Evolutionary conservation across 2,329 filamentous ascomycete genomes (phyloP).

Genomic region (Botryotinia globosa): DNA sequence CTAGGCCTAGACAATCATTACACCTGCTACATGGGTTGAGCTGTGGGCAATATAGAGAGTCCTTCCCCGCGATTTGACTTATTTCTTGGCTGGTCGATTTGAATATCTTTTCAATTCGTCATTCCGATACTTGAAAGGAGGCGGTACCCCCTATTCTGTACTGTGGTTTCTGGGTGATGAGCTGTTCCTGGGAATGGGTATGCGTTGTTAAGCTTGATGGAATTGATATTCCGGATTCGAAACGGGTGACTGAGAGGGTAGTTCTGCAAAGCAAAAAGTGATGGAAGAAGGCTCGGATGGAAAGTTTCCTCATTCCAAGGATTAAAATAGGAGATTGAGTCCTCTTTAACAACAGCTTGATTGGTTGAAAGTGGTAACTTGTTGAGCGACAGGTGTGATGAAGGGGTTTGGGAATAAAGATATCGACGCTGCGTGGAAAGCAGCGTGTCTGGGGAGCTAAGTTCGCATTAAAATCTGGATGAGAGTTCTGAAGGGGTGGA

Average conservation of each 20-base stretch:
- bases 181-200: constrained; percentile 43
- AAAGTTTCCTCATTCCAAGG: constrained; percentile 51
- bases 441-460: not conserved
- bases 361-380: constrained; percentile 46
- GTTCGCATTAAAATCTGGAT: not conserved
- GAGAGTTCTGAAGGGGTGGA: not conserved
- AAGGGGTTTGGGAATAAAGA: not conserved
- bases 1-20: constrained; percentile 62
- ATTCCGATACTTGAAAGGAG: constrained; percentile 52
- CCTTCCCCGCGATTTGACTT: constrained; percentile 48
- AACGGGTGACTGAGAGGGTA: constrained; percentile 46
- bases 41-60: constrained; percentile 60
- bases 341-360: constrained; percentile 50
- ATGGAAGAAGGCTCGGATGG: constrained; percentile 47
- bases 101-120: constrained; percentile 58
- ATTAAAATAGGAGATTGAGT: constrained; percentile 49
- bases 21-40: constrained; percentile 52
- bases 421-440: not conserved
- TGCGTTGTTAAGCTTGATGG: constrained; percentile 46
- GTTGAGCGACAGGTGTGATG: constrained; percentile 40
- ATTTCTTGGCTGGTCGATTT: constrained; percentile 51
- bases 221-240: constrained; percentile 46
- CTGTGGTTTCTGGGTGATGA: constrained; percentile 57
- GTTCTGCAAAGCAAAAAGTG: constrained; percentile 45
- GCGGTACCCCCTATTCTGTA: constrained; percentile 55